Conservation (phyloP, 208 protist species). For the Trichomonas vaginalis region DNA sequence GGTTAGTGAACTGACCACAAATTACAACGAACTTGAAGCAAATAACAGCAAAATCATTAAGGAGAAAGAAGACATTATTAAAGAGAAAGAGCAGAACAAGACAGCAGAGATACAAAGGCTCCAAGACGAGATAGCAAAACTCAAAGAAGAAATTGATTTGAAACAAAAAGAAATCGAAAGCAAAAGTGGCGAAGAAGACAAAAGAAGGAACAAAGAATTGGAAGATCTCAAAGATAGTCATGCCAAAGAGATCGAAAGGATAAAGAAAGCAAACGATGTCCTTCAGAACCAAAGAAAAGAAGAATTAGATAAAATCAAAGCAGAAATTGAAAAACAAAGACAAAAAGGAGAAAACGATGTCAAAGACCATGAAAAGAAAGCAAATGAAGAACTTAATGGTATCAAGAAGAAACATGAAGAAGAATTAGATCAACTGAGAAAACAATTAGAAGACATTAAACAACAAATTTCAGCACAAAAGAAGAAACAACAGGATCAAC, state of each 20-base stretch:
- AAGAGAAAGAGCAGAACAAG: background rate
- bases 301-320: background rate
- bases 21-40: background rate
- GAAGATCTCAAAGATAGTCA: background rate
- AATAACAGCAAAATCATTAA: background rate
- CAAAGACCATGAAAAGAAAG: background rate
- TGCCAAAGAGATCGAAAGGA: background rate
- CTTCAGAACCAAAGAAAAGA: background rate
- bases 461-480: background rate
- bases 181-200: background rate
- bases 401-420: background rate
- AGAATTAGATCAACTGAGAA: background rate
- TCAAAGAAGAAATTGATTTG: background rate
- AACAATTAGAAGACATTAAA: background rate
- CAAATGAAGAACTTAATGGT: background rate
- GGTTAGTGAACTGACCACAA: background rate
- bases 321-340: background rate
- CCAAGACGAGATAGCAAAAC: background rate
- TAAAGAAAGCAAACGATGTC: background rate
- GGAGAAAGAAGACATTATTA: background rate
- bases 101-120: background rate
- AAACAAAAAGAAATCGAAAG: background rate
- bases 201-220: background rate
- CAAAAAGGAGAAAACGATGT: background rate
- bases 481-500: background rate